These are phyloP conservation scores for Daedalea quercina DNA, from an alignment of 768 basidiomycete species.

Conservation along the genomic window DNA sequence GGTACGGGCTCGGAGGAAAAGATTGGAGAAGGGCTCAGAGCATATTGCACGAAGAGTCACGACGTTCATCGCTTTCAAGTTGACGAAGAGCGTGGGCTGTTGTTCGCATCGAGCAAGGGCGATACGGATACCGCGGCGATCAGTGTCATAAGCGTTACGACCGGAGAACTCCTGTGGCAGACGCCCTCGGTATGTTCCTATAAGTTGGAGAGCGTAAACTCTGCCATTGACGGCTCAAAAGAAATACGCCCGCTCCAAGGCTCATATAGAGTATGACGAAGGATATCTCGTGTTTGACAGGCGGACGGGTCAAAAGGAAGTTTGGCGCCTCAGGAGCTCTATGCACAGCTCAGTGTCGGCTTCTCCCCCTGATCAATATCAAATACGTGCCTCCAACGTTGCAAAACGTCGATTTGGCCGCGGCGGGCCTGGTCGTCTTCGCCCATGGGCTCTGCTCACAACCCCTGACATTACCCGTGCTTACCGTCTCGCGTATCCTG, in stretches of 20 bases:
- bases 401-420: slow-evolving; percentile 13
- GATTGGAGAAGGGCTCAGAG: no score
- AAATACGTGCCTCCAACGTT: slow-evolving; percentile 18
- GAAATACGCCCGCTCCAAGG: slow-evolving; percentile 45
- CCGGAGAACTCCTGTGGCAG: slow-evolving; percentile 51
- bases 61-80: slow-evolving; percentile 70
- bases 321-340: slow-evolving; percentile 48
- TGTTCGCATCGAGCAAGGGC: slow-evolving; percentile 46
- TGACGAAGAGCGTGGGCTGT: slow-evolving; percentile 52
- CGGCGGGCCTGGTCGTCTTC: slow-evolving; percentile 43
- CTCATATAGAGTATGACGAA: slow-evolving; percentile 67
- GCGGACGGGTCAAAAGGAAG: slow-evolving; percentile 50
- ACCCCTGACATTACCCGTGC: slow-evolving; percentile 39
- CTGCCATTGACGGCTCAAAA: slow-evolving; percentile 15
- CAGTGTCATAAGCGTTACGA: slow-evolving; percentile 46
- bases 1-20: slow-evolving; percentile 44
- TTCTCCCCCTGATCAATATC: slow-evolving; percentile 18
- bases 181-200: slow-evolving; percentile 40
- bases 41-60: slow-evolving; percentile 26
- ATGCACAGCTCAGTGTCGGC: not conserved
- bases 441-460: slow-evolving; percentile 51
- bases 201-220: no score
- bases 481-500: slow-evolving; percentile 65
- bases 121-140: slow-evolving; percentile 39
- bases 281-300: slow-evolving; percentile 73